Evolutionary conservation across 805 yeast genomes (phyloP), one percentile per base, ranked within the genome.

Genomic region (Ogataea ramenticola): DNA sequence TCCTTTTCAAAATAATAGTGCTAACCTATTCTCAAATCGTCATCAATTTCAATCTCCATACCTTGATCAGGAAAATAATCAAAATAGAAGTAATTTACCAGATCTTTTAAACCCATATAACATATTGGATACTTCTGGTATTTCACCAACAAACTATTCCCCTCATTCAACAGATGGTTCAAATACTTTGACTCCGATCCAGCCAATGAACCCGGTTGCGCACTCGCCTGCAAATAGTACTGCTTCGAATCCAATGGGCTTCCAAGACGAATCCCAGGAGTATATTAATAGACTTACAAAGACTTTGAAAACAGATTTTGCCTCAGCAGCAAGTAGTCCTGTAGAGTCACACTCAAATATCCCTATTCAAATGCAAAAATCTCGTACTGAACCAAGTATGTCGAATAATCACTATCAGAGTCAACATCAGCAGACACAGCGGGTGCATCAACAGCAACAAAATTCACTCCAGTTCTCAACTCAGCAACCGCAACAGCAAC

Each of bases 131-230:
- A 20, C 10, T n/a, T 11, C 17, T 27, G 54, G 50, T 2, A 48
- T 56, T 2, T 51, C 60, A 2, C 60, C 62, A 3, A 52, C 58
- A 15, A 53, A 51, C 31, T 54, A 44, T 38, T 52, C 59, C 0
- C 40, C 48, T 4, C 46, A 46, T 20, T 57, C 62, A 1, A 45
- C 39, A 24, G 55, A 44, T 17, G 26, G 7, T 26, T 16, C 34
- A 29, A 26, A 7, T 15, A 27, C 10, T 29, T 29, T 24, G 6
- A 14, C 34, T 10, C 34, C 40, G 3, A n/a, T n/a, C n/a, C n/a
- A n/a, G n/a, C 16, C 30, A 19, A 17, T n/a, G 15, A 12, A 22
- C 4, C 19, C 21, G 5, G 10, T 24, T 6, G 30, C 19, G 16
- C 10, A n/a, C 7, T 6, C 36, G 16, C 27, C 27, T 24, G 36